Base-by-base conservation (phyloP, 2,329 filamentous ascomycete genomes). In the Didymella pinodella region DNA sequence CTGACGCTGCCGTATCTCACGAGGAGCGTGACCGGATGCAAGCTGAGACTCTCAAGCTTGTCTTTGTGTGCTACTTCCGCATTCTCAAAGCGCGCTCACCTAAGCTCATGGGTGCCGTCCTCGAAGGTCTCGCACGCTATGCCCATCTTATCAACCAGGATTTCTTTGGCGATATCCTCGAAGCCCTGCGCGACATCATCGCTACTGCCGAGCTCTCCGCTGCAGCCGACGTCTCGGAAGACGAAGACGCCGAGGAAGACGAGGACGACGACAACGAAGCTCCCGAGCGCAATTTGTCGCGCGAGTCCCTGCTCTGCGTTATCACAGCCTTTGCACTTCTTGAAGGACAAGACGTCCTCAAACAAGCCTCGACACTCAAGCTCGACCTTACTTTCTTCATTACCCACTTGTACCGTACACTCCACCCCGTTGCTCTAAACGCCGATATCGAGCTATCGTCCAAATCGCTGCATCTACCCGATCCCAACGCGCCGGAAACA, bases 121-220 rank as follows among this genome's bases (percentile, higher is more conserved):
- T 99, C 5, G 95, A 98, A 80, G 95, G 95, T 28, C 82, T 99
- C 22, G 93, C 94, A 49, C 93, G 93, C 74, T 99, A 96, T 74
- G 89, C 93, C 3, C 95, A 97, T 75, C 85, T 99, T 59, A 99
- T 99, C 83, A 99, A 99, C 80, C 93, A 99, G 74, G 92, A 99
- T 75, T 98, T 99, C 82, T 99, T 99, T 70, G 95, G 94, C 28
- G 95, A 99, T 74, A 84, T 99, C 29, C 86, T 99, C 11, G 95
- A 98, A 78, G 94, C 93, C 0, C 83, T 99, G 38, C 96, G 96
- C 77, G 95, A 99, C 64, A 85, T 99, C 44, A 94, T 98, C 69
- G 86, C 87, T 4, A 87, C 93, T 66, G 90, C 90, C 51, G 77
- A 82, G 57, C 72, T 79, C n/a, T 74, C 70, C 16, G 82, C 84